Base-by-base conservation (phyloP, 1,139 yeast genomes). In the Lodderomyces beijingensis region DNA sequence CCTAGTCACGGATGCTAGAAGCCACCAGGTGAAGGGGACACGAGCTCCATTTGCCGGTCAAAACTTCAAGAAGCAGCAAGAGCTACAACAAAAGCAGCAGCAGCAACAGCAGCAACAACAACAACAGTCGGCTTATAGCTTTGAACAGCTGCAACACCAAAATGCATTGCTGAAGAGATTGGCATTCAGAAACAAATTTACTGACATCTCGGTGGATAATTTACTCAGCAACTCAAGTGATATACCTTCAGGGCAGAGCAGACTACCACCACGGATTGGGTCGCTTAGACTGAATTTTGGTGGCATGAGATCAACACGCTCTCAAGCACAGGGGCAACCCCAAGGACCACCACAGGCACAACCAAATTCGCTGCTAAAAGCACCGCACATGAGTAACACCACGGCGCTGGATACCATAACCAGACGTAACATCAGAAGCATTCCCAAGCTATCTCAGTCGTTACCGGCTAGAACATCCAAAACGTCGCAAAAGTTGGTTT, bases 21-120 rank as follows among this genome's bases (percentile, higher is more conserved):
- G 77, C 33, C 70, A 76, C 33, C 70, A 56, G 12, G 46, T 72
- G 15, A 70, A 72, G 37, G 75, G 83, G 8, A 64, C 77, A 12
- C 61, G 86, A 37, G 96, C 96, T 0, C 96, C 96, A 3, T 88
- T 88, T 70, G 96, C 93, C 2, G 80, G 81, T 23, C 78, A 71
- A 36, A 64, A 62, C 42, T 65, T 52, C 44, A 59, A 55, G 40
- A 63, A 64, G 36, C 70, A 65, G 33, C 70, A 64, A 37, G 62
- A 54, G 27, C 54, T 39, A 14, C 45, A 45, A 13, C 47, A 38
- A 19, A 23, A 10, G n/a, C 25, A 23, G n/a, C 25, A 23, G n/a
- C 25, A 23, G n/a, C 44, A 41, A 32, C 40, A 36, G 22, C 45
- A 36, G 30, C 44, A 41, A 23, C 45, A 37, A 25, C 41, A 39